A percentile compares a stretch with the other conserved stretches of the same genome.
Evolutionary conservation across 2,329 filamentous ascomycete genomes (phyloP).

Genomic region (Aureobasidium sp.): DNA sequence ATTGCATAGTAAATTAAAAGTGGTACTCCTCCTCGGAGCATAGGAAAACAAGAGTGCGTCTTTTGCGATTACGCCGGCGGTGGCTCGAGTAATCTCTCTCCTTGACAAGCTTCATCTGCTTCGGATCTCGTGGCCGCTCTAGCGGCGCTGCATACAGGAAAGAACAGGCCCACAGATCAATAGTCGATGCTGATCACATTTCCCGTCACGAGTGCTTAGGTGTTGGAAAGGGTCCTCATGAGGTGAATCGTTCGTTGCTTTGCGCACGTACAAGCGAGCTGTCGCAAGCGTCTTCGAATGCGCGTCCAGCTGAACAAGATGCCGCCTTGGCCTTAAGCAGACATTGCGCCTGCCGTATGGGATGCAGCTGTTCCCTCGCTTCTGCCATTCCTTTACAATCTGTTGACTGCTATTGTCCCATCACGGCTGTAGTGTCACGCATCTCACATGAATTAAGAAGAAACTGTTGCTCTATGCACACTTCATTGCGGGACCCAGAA

Average conservation of each 20-base stretch:
- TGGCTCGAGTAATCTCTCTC: background rate
- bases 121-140: slow-evolving; percentile 12
- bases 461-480: background rate
- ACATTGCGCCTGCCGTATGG: background rate
- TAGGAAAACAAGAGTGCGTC: background rate
- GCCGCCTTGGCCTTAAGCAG: background rate
- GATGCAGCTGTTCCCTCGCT: no score
- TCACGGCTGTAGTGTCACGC: background rate
- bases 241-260: background rate
- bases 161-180: background rate
- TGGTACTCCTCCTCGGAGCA: background rate
- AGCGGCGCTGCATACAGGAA: slow-evolving; percentile 3
- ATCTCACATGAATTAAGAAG: background rate
- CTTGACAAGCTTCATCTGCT: slow-evolving; percentile 3
- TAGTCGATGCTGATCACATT: slow-evolving; percentile 10
- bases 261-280: background rate
- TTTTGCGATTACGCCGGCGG: background rate
- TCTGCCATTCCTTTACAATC: background rate
- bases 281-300: background rate
- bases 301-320: background rate
- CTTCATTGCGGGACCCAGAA: background rate
- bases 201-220: background rate
- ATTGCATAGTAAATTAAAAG: background rate
- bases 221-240: background rate
- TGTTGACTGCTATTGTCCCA: background rate